Percentiles rank a stretch among this genome's conserved stretches.
These are phyloP conservation scores for Diaporthe humulicola DNA, from an alignment of 2,329 filamentous ascomycete species.

Conservation along the genomic window DNA sequence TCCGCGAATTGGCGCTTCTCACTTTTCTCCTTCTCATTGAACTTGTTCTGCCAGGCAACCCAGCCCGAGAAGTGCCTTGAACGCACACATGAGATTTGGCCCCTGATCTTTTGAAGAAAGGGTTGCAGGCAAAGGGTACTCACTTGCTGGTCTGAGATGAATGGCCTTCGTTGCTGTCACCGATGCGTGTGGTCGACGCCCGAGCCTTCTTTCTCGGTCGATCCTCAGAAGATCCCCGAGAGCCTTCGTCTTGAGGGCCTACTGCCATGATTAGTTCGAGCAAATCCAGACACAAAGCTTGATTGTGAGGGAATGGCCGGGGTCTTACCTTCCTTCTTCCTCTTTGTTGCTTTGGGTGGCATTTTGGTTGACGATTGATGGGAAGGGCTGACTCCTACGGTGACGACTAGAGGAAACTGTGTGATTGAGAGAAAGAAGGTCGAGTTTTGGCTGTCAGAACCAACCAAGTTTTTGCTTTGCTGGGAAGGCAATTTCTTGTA, in stretches of 20 bases:
- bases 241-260: slow-evolving; percentile 14
- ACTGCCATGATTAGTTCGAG: not conserved
- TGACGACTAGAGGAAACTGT: not conserved
- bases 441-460: not conserved
- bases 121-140: not conserved
- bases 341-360: slow-evolving; percentile 36
- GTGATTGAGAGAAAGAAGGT: not conserved
- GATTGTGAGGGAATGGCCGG: not conserved
- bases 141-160: slow-evolving; percentile 5
- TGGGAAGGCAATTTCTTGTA: not conserved
- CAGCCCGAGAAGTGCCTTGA: slow-evolving; percentile 31
- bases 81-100: not conserved
- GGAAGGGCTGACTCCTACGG: not conserved
- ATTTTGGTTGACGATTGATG: not conserved
- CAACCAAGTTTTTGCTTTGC: not conserved
- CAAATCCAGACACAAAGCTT: no score
- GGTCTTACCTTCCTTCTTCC: slow-evolving; percentile 31
- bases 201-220: slow-evolving; percentile 31
- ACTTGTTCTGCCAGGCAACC: slow-evolving; percentile 38
- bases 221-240: slow-evolving; percentile 13
- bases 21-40: slow-evolving; percentile 42
- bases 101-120: no score
- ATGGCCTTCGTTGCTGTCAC: not conserved
- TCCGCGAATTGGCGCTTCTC: slow-evolving; percentile 43
- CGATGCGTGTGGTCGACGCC: not conserved